Evolutionary conservation across 2,329 filamentous ascomycete species (phyloP).

Genomic region (Tympanopsis confertula): DNA sequence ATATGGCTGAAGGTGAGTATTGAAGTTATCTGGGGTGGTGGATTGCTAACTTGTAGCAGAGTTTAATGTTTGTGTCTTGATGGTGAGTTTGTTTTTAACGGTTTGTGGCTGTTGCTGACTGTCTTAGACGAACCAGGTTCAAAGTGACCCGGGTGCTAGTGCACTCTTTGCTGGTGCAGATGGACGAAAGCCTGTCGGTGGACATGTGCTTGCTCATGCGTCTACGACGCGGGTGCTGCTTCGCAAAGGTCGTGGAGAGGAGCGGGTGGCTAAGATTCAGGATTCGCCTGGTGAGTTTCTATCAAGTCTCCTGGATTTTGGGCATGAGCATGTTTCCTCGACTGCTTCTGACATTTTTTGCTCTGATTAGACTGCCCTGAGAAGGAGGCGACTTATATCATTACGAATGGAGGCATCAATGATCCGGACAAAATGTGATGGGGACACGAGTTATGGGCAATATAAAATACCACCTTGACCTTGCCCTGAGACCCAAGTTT

Average conservation of each 20-base stretch:
- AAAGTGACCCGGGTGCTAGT: conserved; percentile 58
- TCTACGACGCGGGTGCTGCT: conserved; percentile 55
- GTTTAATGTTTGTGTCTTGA: conserved; percentile 55
- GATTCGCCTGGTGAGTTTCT: conserved; percentile 45
- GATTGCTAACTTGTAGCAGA: conserved; percentile 23
- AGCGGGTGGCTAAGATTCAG: conserved; percentile 58
- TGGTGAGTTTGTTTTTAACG: conserved; percentile 24
- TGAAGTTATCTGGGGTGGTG: conserved; percentile 1
- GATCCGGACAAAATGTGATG: conserved; percentile 49
- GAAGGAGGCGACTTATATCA: conserved; percentile 58
- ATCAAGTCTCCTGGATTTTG: not conserved
- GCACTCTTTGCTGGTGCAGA: conserved; percentile 57
- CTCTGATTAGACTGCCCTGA: conserved; percentile 48
- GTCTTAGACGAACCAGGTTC: conserved; percentile 57
- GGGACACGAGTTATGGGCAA: too few species aligned
- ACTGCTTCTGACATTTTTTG: conserved; percentile 1
- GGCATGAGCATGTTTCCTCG: too few species aligned
- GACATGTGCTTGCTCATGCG: conserved; percentile 59
- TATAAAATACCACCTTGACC: too few species aligned
- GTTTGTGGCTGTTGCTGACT: conserved; percentile 1
- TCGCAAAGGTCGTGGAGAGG: conserved; percentile 57
- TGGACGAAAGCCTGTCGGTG: conserved; percentile 55
- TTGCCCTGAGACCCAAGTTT: too few species aligned
- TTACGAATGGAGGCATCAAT: conserved; percentile 57
- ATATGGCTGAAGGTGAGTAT: conserved; percentile 46